Base-by-base conservation (phyloP, 2,329 filamentous ascomycete genomes). In the Rutstroemia sydowiana region DNA sequence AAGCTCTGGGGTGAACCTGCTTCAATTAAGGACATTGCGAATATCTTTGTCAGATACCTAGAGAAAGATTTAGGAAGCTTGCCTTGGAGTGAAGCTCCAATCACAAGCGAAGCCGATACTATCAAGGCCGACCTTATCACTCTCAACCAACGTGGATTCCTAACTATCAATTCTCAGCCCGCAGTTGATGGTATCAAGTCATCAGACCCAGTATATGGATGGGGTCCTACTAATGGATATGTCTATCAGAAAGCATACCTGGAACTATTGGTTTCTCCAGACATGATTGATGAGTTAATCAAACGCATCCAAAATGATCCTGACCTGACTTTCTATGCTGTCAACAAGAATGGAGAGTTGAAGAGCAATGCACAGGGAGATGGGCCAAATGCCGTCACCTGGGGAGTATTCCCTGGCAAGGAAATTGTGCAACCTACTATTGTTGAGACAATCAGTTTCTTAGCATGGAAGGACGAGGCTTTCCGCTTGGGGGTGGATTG, bases 341-440 rank as follows among this genome's bases (percentile, higher is more conserved):
- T 96, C 56, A 93, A 88, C 62, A 91, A 88, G 69, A 76, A 78
- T 18, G 91, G 92, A 26, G 81, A 85, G 52, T 76, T 97, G 51
- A 84, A 83, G 68, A 93, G 89, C 26, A 97, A 98, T 65, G 84
- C 89, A 1, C 83, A 84, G 8, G 81, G 82, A 20, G 89, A 95
- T 61, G 88, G 89, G 5, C 93, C 93, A 34, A 98, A 98, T 63
- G 93, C 93, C n/a, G 88, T 98, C 45, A 98, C 93, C 1, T 98
- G 93, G 93, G 93, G 93, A 70, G 95, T 98, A 31, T 98, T 97
- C 74, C 92, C 93, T 0, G 93, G 93, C 53, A 95, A 97, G 69
- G 93, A 98, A 70, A 96, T 98, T 66, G 91, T 98, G n/a, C 93
- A 98, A 70, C 93, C 93, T 13, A 98, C 93, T n/a, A 96, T 98